Base-by-base conservation (phyloP, 768 basidiomycete species). In the Mycena crocata region DNA sequence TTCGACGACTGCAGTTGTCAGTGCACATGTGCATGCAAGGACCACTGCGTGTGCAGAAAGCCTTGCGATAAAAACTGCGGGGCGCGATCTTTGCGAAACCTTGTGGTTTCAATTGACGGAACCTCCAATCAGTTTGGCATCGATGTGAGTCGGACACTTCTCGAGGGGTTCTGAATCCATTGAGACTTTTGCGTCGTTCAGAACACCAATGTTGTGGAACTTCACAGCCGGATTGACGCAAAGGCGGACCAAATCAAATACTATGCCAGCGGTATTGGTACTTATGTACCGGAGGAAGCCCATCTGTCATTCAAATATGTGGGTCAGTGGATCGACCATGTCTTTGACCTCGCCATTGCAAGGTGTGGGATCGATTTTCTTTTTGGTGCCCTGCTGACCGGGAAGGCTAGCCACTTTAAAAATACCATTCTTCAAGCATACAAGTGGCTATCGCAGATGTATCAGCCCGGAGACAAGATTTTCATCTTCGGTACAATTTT, bases 341-440 rank as follows among this genome's bases (percentile, higher is more conserved):
- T 34, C 14, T 55, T 82, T 28, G 82, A 84, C 50, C 62, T 81
- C 57, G 79, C 75, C 5, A 57, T 85, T 40, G 84, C 81, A 21
- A 68, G 77, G 84, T 84, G 66, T 19, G 74, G 14, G 21, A 55
- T 13, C 14, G 42, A 64, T 19, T n/a, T n/a, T n/a, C 14, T 17
- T 24, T 24, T 48, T 21, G 21, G 12, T 42, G n/a, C 2, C n/a
- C 28, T 24, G 1, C 17, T 1, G 19, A 15, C 32, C 14, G n/a
- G n/a, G 17, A 28, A 34, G 24, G 44, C 34, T 45, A 83, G 82
- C 70, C 70, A 74, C 23, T 73, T 78, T 44, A 68, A 78, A 32
- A 48, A 50, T 23, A 73, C 72, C 23, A 48, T 79, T 34, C 46
- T 59, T 24, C 7, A 59, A 19, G 57, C 57, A 37, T 59, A 59